Evolutionary conservation across 306 rosid species (phyloP).

Genomic region (Quercus glauca): DNA sequence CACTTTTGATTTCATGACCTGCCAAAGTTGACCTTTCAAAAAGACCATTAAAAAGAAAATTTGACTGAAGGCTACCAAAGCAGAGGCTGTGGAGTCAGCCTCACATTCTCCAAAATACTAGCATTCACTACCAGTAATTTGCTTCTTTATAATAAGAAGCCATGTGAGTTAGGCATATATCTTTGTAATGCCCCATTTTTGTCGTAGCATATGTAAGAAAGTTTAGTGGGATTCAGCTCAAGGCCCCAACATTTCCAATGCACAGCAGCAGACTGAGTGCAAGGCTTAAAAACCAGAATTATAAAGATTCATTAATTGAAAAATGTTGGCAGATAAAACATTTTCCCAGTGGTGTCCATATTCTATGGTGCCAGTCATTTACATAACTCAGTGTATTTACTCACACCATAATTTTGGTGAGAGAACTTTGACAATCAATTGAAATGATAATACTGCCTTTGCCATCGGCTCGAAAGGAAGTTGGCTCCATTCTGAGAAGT

Average conservation of each 20-base stretch:
- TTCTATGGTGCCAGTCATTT: conserved; percentile 16
- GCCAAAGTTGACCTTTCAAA: too few relatives aligned
- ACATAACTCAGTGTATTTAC: conserved; percentile 29
- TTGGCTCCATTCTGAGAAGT: conserved; percentile 9
- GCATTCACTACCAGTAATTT: neutral
- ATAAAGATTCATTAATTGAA: neutral
- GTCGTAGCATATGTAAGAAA: neutral
- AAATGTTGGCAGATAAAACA: neutral
- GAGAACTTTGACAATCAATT: neutral
- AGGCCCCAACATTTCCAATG: neutral
- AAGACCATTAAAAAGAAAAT: too few relatives aligned
- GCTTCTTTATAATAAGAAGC: neutral
- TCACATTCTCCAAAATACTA: too few relatives aligned
- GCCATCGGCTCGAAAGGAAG: neutral
- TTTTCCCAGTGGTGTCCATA: neutral
- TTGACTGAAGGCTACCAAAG: too few relatives aligned
- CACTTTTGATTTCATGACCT: too few relatives aligned
- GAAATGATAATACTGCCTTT: neutral
- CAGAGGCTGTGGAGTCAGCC: too few relatives aligned
- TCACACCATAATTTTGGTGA: conserved; percentile 9
- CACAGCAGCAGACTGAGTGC: neutral
- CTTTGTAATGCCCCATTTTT: neutral
- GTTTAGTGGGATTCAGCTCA: neutral
- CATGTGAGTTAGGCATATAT: neutral
- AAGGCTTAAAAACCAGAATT: neutral